Evolutionary conservation across 768 basidiomycete genomes (phyloP), one percentile per base, ranked within the genome.

Genomic region (Collybia mongolica): DNA sequence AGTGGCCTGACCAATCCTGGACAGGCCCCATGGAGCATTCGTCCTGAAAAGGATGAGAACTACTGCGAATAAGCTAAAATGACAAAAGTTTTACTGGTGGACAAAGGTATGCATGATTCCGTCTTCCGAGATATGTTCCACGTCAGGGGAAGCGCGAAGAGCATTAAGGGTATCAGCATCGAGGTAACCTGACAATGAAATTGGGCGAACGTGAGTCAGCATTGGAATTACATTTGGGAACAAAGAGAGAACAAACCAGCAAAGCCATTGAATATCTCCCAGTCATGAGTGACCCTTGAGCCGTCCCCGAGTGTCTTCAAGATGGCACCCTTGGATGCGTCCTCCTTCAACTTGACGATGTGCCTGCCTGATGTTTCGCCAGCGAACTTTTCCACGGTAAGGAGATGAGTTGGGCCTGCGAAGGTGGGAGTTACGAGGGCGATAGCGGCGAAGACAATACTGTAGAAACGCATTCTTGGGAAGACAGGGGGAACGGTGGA

Each of bases 281-380:
- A 69, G 11, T 68, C 60, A 43, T 59, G 51, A 37, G 54, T 51
- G 2, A 54, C 53, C 9, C 37, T 50, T 1, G 37, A 26, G 24
- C 24, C 24, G 36, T 44, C 53, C 38, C 14, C 20, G 39, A 42
- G 39, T n/a, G 23, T 7, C 18, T 45, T 48, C 36, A 61, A 36
- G 46, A 65, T 39, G 35, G 44, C 49, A 26, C 40, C 22, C 45
- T 58, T 62, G 7, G 61, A 52, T n/a, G 54, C 60, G 12, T 66
- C 68, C 4, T 58, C 51, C 57, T 67, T 72, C 38, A 72, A 50
- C 42, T 61, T 65, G 49, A 69, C 60, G 37, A 71, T 67, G 57
- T 62, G 62, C 37, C 55, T 62, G 28, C 66, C 68, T 6, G 51
- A 60, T 2, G 56, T 67, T 39, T 60, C 50, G 12, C 65, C 37